These are phyloP conservation scores for Wickerhamiella pararugosa DNA, from an alignment of 1,139 yeast genomes.

Conservation along the genomic window DNA sequence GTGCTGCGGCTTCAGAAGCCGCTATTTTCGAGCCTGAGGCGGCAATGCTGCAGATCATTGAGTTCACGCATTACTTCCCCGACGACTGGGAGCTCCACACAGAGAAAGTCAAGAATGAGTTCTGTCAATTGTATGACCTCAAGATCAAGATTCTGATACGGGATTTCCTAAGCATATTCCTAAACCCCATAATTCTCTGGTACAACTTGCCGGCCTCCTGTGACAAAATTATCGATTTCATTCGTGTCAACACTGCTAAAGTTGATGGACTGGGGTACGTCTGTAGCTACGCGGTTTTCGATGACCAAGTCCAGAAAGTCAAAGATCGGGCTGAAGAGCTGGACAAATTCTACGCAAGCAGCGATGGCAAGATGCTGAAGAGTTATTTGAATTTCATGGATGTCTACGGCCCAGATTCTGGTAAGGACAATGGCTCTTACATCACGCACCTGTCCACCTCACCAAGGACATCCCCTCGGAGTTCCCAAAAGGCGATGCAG, in stretches of 20 bases:
- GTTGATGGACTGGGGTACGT: constrained; percentile 93
- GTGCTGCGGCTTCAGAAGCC: constrained; percentile 40
- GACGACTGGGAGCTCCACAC: constrained; percentile 75
- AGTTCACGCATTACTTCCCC: constrained; percentile 83
- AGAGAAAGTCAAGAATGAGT: constrained; percentile 63
- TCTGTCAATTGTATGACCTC: constrained; percentile 61
- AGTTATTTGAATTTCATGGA: constrained; percentile 79
- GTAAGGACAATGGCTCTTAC: no score
- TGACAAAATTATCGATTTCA: constrained; percentile 72
- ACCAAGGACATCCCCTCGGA: background rate
- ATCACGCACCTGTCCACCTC: constrained; percentile 3
- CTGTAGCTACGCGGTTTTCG: constrained; percentile 87
- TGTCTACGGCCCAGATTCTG: constrained; percentile 39
- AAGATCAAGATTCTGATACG: constrained; percentile 56
- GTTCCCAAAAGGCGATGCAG: background rate
- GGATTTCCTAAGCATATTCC: constrained; percentile 64
- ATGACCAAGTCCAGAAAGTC: constrained; percentile 44
- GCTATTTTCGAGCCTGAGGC: constrained; percentile 83
- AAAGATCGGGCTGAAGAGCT: constrained; percentile 18
- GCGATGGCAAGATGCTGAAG: constrained; percentile 83
- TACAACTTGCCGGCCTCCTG: constrained; percentile 58
- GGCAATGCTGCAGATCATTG: constrained; percentile 59
- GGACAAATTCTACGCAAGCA: constrained; percentile 34
- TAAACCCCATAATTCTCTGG: constrained; percentile 83
- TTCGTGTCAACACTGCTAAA: constrained; percentile 75